Base-by-base conservation (phyloP, 2,329 filamentous ascomycete genomes). In the Verticillium isaacii region DNA sequence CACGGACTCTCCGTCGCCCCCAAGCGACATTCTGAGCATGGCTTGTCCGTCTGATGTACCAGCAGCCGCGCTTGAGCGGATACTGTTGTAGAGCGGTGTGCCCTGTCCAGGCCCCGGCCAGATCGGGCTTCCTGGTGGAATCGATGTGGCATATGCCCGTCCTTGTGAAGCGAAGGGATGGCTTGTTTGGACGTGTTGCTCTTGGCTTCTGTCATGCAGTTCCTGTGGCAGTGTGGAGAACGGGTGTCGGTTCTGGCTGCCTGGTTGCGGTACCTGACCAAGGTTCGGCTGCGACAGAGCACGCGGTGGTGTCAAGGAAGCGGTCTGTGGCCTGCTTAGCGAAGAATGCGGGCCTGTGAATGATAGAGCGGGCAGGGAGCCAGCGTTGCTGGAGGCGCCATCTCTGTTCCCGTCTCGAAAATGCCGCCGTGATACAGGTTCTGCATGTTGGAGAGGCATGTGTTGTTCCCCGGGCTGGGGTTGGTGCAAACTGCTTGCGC, bases 221-320 rank as follows among this genome's bases (percentile, higher is more conserved):
- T 64, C 62, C 60, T 62, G 59, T 15, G 63, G 29, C 59, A 64
- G 59, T 25, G 63, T 59, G 5, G 63, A 62, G n/a, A 64, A 62
- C 14, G 55, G 34, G 25, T 61, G 45, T 12, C 45, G 45, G 19
- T n/a, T 50, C 19, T 50, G 45, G 19, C 19, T 50, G 45, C 45
- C 19, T 1, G 45, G 45, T 12, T 64, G 60, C 3, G 71, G 63
- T 17, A 68, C 67, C 19, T 72, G 69, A 7, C 66, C 65, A 50
- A 74, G 60, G 25, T 67, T 64, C 9, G 76, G 70, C n/a, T 79
- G 77, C 5, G 77, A 75, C 54, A 74, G 66, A 25, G 75, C 69
- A 55, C 75, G 71, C 57, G 72, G 65, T 5, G 72, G 68, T 32
- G 70, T 68, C 7, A 71, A 67, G 54, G 64, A 69, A 32, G 61